Evolutionary conservation across 2,329 filamentous ascomycete genomes (phyloP).

Genomic region (Calonectria pseudoturangicola): DNA sequence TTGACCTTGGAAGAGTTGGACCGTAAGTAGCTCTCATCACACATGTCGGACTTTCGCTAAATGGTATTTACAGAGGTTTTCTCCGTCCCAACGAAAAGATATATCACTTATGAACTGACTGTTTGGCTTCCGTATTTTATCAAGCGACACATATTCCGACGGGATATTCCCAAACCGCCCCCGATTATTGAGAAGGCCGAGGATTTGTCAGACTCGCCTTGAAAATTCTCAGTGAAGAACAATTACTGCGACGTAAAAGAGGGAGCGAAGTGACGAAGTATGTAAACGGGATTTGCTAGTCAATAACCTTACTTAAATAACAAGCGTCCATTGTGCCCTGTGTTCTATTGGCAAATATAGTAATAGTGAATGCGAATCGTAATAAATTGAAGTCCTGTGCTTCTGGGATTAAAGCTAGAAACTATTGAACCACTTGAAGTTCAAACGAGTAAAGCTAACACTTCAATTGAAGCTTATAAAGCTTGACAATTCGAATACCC

Average conservation of each 20-base stretch:
- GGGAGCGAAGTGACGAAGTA: no score
- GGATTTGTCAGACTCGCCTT: not conserved
- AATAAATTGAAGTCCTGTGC: no score
- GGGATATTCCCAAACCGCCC: slow-evolving; percentile 57
- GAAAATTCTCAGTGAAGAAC: slow-evolving; percentile 57
- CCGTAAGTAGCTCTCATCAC: slow-evolving; percentile 28
- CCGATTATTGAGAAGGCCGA: slow-evolving; percentile 53
- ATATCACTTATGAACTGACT: slow-evolving; percentile 57
- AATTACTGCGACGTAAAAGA: slow-evolving; percentile 45
- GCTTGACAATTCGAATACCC: no score
- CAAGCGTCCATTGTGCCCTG: no score
- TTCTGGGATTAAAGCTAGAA: no score
- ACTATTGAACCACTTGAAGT: no score
- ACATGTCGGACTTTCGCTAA: not conserved
- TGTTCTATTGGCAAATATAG: no score
- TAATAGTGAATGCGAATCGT: no score
- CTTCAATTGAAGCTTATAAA: no score
- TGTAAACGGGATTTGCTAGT: slow-evolving; percentile 20
- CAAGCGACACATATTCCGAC: slow-evolving; percentile 60
- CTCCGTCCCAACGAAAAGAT: slow-evolving; percentile 49
- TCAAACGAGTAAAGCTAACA: no score
- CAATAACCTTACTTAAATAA: no score
- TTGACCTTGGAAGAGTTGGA: slow-evolving; percentile 65
- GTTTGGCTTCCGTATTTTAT: slow-evolving; percentile 62
- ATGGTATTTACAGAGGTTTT: slow-evolving; percentile 32